A percentile compares a stretch with the other conserved stretches of the same genome.
Evolutionary conservation across 306 rosid genomes (phyloP).

Genomic region (Astragalus membranaceus): DNA sequence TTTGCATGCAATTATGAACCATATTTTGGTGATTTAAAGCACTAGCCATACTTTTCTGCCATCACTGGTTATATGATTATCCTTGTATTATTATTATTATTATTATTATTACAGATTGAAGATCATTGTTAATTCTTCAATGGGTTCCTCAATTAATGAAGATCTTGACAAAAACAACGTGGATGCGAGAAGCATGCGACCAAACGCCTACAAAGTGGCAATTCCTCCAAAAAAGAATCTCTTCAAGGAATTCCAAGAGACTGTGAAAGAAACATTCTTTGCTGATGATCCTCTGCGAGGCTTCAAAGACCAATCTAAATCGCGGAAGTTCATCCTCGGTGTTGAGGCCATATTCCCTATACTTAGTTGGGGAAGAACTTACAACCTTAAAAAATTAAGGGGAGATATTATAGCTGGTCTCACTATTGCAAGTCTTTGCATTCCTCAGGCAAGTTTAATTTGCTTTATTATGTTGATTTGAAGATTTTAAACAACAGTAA

Average conservation of each 20-base stretch:
- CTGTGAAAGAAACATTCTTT: slow-evolving; percentile 76
- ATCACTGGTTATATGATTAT: slow-evolving; percentile 5
- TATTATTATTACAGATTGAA: slow-evolving; percentile 37
- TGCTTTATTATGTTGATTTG: slow-evolving; percentile 6
- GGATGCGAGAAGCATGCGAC: slow-evolving; percentile 33
- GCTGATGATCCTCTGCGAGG: slow-evolving; percentile 80
- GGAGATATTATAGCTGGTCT: slow-evolving; percentile 85
- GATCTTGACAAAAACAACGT: slow-evolving; percentile 34
- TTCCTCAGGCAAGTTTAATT: slow-evolving; percentile 73
- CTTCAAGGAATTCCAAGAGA: slow-evolving; percentile 59
- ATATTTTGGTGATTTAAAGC: slow-evolving; percentile 6
- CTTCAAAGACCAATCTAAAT: slow-evolving; percentile 70
- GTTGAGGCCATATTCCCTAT: slow-evolving; percentile 77
- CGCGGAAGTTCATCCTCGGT: slow-evolving; percentile 61
- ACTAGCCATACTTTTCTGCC: neutral
- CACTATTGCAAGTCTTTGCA: slow-evolving; percentile 96
- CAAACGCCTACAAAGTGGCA: slow-evolving; percentile 58
- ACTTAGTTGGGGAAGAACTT: slow-evolving; percentile 64
- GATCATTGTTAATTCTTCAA: slow-evolving; percentile 26
- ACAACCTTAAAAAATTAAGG: slow-evolving; percentile 58
- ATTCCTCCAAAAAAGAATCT: slow-evolving; percentile 75
- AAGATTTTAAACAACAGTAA: neutral
- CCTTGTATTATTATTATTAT: too few relatives aligned
- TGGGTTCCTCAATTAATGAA: slow-evolving; percentile 36
- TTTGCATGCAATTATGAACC: slow-evolving; percentile 20